Percentiles rank a stretch among this genome's conserved stretches.
Evolutionary conservation across 805 yeast genomes (phyloP).

Genomic region (Candida michaelii): DNA sequence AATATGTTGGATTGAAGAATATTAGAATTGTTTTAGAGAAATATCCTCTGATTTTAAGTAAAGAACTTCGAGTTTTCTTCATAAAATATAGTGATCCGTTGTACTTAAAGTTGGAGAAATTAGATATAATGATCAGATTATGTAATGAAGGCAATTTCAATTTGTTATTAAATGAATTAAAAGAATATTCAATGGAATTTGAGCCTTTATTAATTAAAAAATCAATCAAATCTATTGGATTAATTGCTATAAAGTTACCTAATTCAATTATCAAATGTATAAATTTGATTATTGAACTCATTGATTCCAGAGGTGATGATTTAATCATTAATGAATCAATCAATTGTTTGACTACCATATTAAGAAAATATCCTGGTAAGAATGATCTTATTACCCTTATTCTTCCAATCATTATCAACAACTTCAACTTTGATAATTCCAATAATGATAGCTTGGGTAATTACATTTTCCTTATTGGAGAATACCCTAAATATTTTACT

Average conservation of each 20-base stretch:
- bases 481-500: conserved; percentile 62
- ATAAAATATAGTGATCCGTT: conserved; percentile 84
- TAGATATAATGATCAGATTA: conserved; percentile 71
- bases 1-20: conserved; percentile 88
- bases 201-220: conserved; percentile 75
- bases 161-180: conserved; percentile 63
- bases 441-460: conserved; percentile 54
- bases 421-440: conserved; percentile 29
- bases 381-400: conserved; percentile 49
- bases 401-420: conserved; percentile 53
- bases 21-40: conserved; percentile 86
- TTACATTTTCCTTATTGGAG: conserved; percentile 72
- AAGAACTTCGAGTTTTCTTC: conserved; percentile 85
- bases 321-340: conserved; percentile 60
- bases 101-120: conserved; percentile 72
- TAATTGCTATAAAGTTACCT: conserved; percentile 65
- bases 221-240: conserved; percentile 67
- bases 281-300: conserved; percentile 57
- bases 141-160: conserved; percentile 60
- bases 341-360: conserved; percentile 59
- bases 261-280: conserved; percentile 55
- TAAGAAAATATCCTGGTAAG: conserved; percentile 62
- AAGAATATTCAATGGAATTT: conserved; percentile 82
- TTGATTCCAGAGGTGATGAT: conserved; percentile 65
- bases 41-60: conserved; percentile 74